Percentiles rank a stretch among this genome's conserved stretches.
These are phyloP conservation scores for Ananas comosus DNA, from an alignment of 176 grass and related monocot species.

Conservation along the genomic window DNA sequence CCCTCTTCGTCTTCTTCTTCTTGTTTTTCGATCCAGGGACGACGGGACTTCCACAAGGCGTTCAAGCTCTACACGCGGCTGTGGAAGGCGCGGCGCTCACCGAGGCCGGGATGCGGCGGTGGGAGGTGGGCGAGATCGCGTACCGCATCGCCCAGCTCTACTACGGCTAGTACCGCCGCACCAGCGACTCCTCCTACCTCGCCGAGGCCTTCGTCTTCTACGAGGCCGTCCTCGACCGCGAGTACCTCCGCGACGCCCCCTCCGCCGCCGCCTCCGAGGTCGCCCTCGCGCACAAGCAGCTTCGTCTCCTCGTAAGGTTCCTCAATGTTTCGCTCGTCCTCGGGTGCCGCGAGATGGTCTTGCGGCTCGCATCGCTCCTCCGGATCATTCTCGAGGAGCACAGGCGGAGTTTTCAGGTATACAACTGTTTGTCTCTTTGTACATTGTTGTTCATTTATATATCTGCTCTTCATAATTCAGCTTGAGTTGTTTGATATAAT, in stretches of 20 bases:
- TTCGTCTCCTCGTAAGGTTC: conserved; percentile 87
- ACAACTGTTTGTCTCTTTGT: conserved; percentile 1
- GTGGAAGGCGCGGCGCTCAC: conserved; percentile 9
- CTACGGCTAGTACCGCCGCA: conserved; percentile 15
- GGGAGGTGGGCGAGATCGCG: conserved; percentile 20
- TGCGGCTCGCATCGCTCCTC: conserved; percentile 36
- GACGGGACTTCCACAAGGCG: conserved; percentile 10
- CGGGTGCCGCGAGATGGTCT: conserved; percentile 39
- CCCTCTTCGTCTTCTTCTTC: not conserved
- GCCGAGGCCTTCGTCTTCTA: conserved; percentile 25
- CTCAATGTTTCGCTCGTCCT: conserved; percentile 78
- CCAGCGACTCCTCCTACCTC: conserved; percentile 12
- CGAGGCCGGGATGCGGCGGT: conserved; percentile 2
- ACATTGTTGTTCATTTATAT: not conserved
- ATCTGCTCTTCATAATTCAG: too few species aligned
- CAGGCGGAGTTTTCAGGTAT: conserved; percentile 62
- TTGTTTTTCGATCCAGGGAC: not conserved
- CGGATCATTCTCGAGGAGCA: conserved; percentile 54
- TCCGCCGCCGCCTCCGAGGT: conserved; percentile 25
- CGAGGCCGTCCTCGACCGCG: conserved; percentile 19
- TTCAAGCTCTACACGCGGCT: conserved; percentile 19
- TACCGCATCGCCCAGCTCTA: conserved; percentile 24
- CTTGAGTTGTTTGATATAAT: too few species aligned
- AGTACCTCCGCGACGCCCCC: conserved; percentile 54
- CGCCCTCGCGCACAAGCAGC: conserved; percentile 54